phyloP scores from a whole-genome alignment of 176 grass and related monocot species.

The Pharus latifolius region DNA sequence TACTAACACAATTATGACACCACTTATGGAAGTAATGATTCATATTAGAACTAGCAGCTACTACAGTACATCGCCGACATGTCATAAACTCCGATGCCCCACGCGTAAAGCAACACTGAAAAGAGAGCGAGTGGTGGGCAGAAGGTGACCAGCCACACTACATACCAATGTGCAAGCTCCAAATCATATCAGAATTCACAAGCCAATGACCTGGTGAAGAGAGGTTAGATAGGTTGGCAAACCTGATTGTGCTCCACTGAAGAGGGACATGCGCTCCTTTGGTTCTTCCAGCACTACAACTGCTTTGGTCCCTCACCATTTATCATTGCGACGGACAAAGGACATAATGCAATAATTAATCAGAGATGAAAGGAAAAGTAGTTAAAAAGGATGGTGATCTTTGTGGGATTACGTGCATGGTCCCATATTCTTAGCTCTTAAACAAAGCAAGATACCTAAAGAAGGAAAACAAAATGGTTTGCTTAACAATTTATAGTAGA shows the following conservation, averaged over 20 bases:
- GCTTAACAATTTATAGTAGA: too few relatives aligned
- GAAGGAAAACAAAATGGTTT: background rate
- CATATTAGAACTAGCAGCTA: background rate
- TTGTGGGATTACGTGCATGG: conserved; percentile 23
- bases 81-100: background rate
- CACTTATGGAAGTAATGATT: background rate
- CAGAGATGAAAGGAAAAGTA: background rate
- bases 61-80: conserved; percentile 12
- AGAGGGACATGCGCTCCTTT: background rate
- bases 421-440: background rate
- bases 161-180: conserved; percentile 14
- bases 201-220: background rate
- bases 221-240: background rate
- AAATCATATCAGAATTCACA: conserved; percentile 13
- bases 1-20: background rate
- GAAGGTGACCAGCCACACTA: conserved; percentile 7
- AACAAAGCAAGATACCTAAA: background rate
- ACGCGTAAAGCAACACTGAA: background rate
- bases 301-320: background rate
- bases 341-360: background rate
- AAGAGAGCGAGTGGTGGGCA: conserved; percentile 16
- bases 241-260: background rate
- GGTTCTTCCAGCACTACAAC: background rate
- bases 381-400: background rate
- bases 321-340: background rate